Evolutionary conservation across 2,329 filamentous ascomycete genomes (phyloP), one percentile per base, ranked within the genome.

Genomic region (Escovopsis sp.): DNA sequence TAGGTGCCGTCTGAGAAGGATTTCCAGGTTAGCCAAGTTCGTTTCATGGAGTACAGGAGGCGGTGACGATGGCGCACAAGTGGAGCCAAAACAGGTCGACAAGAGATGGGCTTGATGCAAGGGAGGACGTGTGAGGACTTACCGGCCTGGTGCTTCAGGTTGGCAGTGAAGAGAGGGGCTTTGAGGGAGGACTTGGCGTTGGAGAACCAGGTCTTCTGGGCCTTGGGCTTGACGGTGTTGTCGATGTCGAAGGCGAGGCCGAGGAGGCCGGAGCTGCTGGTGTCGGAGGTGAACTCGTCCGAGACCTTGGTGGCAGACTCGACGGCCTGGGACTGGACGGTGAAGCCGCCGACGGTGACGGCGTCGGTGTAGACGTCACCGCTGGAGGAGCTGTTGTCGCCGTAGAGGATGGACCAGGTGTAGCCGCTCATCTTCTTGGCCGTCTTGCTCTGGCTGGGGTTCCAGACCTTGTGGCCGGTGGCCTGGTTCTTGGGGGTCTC

Each of bases 121-220:
- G 54, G 2, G 3, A 16, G 27, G 13, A n/a, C 11, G 19, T 12
- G 9, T 2, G 9, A 23, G 4, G 27, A 39, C 42, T 19, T 39
- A 48, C 52, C 43, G 11, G 46, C 41, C 27, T 47, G 62, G 43
- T 70, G 65, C 48, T 72, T 70, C 31, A 88, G 63, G 40, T 79
- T 68, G 17, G 76, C 79, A 0, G 79, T 82, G 57, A 87, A 80
- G 28, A 87, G 58, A 2, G 41, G 36, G 1, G 35, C 19, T 8
- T 40, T 35, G 3, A 54, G 42, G n/a, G 34, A 38, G 0, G 38
- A 25, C 14, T 37, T 34, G 19, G 50, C 48, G 19, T 52, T 60
- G 35, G 54, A 53, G 38, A 60, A 61, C 35, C 64, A 66, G 0
- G 62, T 67, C 39, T 57, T 57, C 42, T 66, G 61, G 37, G 50